phyloP scores from a whole-genome alignment of 495 filamentous ascomycete species.

The Diplogelasinospora grovesii region DNA sequence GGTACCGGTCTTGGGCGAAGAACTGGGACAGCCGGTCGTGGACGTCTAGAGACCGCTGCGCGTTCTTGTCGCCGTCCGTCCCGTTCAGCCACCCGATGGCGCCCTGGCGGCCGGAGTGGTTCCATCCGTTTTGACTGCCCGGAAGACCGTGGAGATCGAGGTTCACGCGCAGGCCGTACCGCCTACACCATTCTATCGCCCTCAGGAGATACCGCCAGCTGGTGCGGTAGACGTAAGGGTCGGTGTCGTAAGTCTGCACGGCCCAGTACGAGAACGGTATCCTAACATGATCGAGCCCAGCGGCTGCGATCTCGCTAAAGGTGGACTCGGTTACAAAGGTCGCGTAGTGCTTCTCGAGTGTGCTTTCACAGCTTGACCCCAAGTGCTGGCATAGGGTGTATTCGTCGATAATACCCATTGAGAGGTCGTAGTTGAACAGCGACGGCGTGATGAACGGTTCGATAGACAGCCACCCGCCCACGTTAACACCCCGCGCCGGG shows the following conservation, averaged over 20 bases:
- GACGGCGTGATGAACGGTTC: slow-evolving; percentile 96
- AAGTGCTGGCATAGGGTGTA: slow-evolving; percentile 69
- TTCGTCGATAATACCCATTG: slow-evolving; percentile 73
- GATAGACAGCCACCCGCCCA: slow-evolving; percentile 90
- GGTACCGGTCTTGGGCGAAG: slow-evolving; percentile 79
- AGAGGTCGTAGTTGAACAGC: slow-evolving; percentile 66
- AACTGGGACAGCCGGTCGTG: slow-evolving; percentile 75
- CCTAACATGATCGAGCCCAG: slow-evolving; percentile 92
- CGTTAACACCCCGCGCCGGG: slow-evolving; percentile 83
- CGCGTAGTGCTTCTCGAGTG: slow-evolving; percentile 85
- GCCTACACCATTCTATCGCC: slow-evolving; percentile 87
- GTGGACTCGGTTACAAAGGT: slow-evolving; percentile 77
- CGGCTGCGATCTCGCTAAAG: slow-evolving; percentile 75
- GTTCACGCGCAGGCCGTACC: slow-evolving; percentile 88
- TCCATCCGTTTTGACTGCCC: slow-evolving; percentile 87
- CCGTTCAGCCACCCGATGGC: slow-evolving; percentile 72
- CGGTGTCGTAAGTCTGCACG: slow-evolving; percentile 72
- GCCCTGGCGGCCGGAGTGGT: slow-evolving; percentile 73
- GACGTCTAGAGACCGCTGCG: slow-evolving; percentile 70
- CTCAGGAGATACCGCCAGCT: slow-evolving; percentile 93
- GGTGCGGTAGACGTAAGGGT: slow-evolving; percentile 81
- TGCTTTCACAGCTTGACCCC: slow-evolving; percentile 52
- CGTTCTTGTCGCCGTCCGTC: slow-evolving; percentile 58
- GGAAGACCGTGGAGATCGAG: slow-evolving; percentile 85
- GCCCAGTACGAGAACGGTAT: slow-evolving; percentile 97